Percentiles rank a stretch among this genome's conserved stretches.
Conservation (phyloP, 345 rosid genomes). For the Gossypium herbaceum region DNA sequence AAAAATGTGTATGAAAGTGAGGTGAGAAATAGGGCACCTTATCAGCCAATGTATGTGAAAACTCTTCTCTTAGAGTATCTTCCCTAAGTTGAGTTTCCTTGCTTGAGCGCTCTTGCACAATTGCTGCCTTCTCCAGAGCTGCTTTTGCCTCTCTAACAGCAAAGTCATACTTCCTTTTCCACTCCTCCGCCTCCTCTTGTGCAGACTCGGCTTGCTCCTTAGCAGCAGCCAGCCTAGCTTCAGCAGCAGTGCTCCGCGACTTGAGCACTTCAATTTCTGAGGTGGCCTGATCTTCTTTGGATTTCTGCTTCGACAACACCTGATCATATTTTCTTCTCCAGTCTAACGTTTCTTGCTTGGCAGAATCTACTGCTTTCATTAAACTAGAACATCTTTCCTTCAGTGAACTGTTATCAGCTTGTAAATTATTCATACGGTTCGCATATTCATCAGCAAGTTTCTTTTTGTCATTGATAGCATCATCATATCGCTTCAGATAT, state of each 20-base stretch:
- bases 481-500: conserved; percentile 86
- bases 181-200: conserved; percentile 86
- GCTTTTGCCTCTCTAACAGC: conserved; percentile 86
- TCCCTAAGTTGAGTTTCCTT: conserved; percentile 84
- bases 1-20: neutral
- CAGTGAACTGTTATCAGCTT: conserved; percentile 67
- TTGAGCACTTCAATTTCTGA: conserved; percentile 77
- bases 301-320: conserved; percentile 64
- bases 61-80: conserved; percentile 81
- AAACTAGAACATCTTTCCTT: conserved; percentile 81
- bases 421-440: conserved; percentile 66
- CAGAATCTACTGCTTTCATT: conserved; percentile 63
- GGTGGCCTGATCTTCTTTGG: conserved; percentile 59
- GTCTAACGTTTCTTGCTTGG: conserved; percentile 62
- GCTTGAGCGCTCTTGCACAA: conserved; percentile 68
- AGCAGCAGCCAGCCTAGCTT: conserved; percentile 95
- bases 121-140: conserved; percentile 90
- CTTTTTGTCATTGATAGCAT: conserved; percentile 90
- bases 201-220: conserved; percentile 81
- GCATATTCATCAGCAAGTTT: conserved; percentile 77
- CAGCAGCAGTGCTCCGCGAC: conserved; percentile 84
- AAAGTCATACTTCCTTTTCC: conserved; percentile 87
- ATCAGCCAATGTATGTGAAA: conserved; percentile 45
- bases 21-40: conserved; percentile 47
- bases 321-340: conserved; percentile 81